Base-by-base conservation (phyloP, 164 flowering plant genomes). In the Aristolochia californica region DNA sequence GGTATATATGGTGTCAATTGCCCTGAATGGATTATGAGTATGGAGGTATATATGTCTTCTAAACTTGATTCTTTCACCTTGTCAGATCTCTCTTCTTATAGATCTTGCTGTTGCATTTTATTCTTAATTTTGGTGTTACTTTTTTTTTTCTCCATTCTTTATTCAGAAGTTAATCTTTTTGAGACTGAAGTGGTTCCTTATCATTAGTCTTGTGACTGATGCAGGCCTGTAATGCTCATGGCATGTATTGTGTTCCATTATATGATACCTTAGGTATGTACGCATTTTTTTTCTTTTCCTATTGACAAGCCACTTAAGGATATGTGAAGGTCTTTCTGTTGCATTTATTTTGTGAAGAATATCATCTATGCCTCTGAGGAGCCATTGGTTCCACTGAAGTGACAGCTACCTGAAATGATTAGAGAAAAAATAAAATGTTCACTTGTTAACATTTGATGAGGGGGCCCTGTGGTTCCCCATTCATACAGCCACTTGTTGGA, bases 221-320 rank as follows among this genome's bases (percentile, higher is more conserved):
- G 74, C 96, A 94, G 96, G 99, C 97, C 17, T 94, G 99, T 74
- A 94, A 94, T 78, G 97, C 97, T 66, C 97, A 88, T 67, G 99
- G 94, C 45, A 70, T 91, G 57, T 76, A 77, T 62, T 94, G 97
- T 67, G 97, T 94, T 68, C 99, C 99, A 65, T 68, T 94, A 45
- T 94, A 94, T 71, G 99, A 94, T 64, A 82, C 95, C 13, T 77
- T 94, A 40, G 99, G 99, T 90, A 89, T 47, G 80, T 55, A 53
- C 55, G 25, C 59, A n/a, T n/a, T n/a, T n/a, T 26, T 23, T 50
- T 50, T 24, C 5, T 15, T 13, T 2, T 49, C 26, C 27, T 26
- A 50, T 23, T 50, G 3, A 22, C 28, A 22, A 22, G n/a, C n/a
- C n/a, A n/a, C n/a, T n/a, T n/a, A 28, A 28, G 30, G 7, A 28